Percentiles rank a stretch among this genome's conserved stretches.
Conservation (phyloP, 2,329 filamentous ascomycete species). For the Stachybotrys chartarum region DNA sequence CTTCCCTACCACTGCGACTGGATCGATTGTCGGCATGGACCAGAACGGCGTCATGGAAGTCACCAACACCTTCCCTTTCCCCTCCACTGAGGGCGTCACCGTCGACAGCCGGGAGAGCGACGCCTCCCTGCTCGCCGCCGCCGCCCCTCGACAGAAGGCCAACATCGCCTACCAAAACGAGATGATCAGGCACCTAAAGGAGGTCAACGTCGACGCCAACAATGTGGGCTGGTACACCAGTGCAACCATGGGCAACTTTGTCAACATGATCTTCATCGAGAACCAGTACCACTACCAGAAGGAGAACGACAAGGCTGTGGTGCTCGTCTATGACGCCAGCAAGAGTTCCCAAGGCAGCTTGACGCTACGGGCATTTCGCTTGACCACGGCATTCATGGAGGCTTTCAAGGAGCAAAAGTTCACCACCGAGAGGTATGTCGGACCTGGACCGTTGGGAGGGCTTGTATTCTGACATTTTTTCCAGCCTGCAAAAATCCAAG, state of each 20-base stretch:
- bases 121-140: constrained; percentile 69
- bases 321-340: constrained; percentile 91
- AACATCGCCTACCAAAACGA: constrained; percentile 86
- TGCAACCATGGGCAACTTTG: constrained; percentile 97
- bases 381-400: constrained; percentile 80
- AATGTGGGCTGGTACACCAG: constrained; percentile 98
- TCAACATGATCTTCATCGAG: constrained; percentile 92
- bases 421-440: constrained; percentile 74
- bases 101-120: constrained; percentile 69
- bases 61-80: constrained; percentile 94
- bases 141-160: constrained; percentile 85
- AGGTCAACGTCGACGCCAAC: constrained; percentile 98
- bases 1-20: constrained; percentile 85
- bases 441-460: background rate
- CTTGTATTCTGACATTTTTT: constrained; percentile 6
- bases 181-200: constrained; percentile 93
- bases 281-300: constrained; percentile 98
- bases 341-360: constrained; percentile 87
- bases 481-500: constrained; percentile 87
- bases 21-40: constrained; percentile 91
- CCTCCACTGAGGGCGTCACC: constrained; percentile 65
- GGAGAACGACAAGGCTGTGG: constrained; percentile 82
- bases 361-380: constrained; percentile 82
- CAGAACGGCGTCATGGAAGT: constrained; percentile 72
- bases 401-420: constrained; percentile 98